A percentile compares a stretch with the other conserved stretches of the same genome.
Conservation (phyloP, 108 stramenopile genomes). For the Stephanodiscus triporus region DNA sequence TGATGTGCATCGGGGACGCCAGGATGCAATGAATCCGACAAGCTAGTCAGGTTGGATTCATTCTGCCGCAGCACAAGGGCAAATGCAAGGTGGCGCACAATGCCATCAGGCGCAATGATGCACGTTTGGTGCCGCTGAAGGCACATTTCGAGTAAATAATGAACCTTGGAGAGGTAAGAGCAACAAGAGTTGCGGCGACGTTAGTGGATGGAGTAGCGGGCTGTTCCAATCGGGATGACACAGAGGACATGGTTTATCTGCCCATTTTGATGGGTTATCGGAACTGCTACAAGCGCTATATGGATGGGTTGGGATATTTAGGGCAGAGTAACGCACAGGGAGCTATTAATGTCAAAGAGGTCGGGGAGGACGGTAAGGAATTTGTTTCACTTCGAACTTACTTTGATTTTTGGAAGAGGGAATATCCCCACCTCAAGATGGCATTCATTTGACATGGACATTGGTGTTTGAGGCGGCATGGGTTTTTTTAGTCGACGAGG, state of each 20-base stretch:
- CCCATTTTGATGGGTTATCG: background rate
- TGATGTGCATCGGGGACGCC: background rate
- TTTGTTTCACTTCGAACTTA: constrained; percentile 1
- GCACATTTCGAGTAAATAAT: background rate
- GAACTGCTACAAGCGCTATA: background rate
- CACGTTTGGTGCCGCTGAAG: background rate
- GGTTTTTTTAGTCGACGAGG: too few relatives aligned
- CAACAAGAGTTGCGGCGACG: background rate
- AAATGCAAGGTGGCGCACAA: background rate
- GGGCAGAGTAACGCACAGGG: background rate
- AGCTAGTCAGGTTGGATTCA: background rate
- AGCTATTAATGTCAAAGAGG: background rate
- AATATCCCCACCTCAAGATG: constrained; percentile 14
- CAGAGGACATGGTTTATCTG: background rate
- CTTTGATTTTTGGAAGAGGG: background rate
- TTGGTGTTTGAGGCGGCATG: too few relatives aligned
- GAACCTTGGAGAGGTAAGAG: background rate
- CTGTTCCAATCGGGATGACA: background rate
- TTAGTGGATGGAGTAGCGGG: background rate
- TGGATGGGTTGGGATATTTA: background rate
- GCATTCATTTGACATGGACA: too few relatives aligned
- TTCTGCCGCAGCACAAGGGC: background rate
- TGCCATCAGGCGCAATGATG: background rate
- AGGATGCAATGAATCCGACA: background rate
- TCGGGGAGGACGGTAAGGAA: too few relatives aligned